Percentiles rank a stretch among this genome's conserved stretches.
phyloP scores from a whole-genome alignment of 176 grass and related monocot genomes.

The Melocanna baccifera region DNA sequence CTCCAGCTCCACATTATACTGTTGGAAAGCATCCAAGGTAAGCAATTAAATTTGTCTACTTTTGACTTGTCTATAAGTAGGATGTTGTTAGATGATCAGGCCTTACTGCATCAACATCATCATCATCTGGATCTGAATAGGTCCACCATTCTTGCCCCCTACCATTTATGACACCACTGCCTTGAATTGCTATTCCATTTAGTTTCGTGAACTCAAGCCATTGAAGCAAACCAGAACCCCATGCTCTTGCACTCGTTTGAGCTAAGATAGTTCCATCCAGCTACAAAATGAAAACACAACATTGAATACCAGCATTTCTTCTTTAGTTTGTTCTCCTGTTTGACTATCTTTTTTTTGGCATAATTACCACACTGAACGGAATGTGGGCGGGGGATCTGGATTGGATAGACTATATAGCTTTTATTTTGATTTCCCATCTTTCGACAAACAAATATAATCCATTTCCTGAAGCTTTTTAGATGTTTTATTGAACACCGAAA shows the following conservation, averaged over 20 bases:
- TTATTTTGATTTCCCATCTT: background rate
- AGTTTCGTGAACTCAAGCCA: constrained; percentile 94
- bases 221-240: constrained; percentile 72
- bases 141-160: constrained; percentile 87
- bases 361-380: background rate
- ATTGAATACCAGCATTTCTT: background rate
- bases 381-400: background rate
- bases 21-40: constrained; percentile 37
- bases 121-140: constrained; percentile 42
- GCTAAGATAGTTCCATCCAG: constrained; percentile 80
- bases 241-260: constrained; percentile 46
- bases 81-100: constrained; percentile 19
- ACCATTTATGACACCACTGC: constrained; percentile 73
- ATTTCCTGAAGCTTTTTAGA: background rate
- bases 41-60: constrained; percentile 28
- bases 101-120: constrained; percentile 51
- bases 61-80: constrained; percentile 20
- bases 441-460: background rate
- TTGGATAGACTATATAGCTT: background rate
- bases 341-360: background rate
- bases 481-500: background rate
- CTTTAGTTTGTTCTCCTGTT: background rate
- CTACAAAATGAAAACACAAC: constrained; percentile 36
- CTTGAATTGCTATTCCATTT: constrained; percentile 73
- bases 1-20: constrained; percentile 55